These are phyloP conservation scores for Scleroderma citrinum DNA, from an alignment of 768 basidiomycete species.

Conservation along the genomic window DNA sequence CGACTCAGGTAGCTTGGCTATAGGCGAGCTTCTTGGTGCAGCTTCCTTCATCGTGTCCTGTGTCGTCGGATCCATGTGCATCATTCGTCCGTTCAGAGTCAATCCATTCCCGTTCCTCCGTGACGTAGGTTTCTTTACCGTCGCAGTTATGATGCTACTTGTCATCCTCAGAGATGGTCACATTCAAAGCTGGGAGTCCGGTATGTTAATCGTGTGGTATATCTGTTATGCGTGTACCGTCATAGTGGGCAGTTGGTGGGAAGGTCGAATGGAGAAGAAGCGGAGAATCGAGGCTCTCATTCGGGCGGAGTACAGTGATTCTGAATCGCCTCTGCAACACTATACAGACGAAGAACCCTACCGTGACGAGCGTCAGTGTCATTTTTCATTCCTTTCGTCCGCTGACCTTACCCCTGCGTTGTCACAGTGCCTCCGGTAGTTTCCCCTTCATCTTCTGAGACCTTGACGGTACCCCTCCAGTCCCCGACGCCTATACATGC, in stretches of 20 bases:
- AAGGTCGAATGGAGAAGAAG: constrained; percentile 45
- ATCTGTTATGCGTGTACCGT: constrained; percentile 72
- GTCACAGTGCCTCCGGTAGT: not conserved
- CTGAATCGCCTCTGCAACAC: constrained; percentile 35
- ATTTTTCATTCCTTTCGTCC: not conserved
- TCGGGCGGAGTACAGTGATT: constrained; percentile 51
- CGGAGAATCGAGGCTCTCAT: constrained; percentile 45
- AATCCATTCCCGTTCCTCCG: constrained; percentile 76
- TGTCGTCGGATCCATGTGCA: constrained; percentile 96
- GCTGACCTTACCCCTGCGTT: constrained; percentile 10
- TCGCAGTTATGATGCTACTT: constrained; percentile 72
- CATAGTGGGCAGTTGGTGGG: constrained; percentile 73
- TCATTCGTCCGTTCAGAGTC: constrained; percentile 92
- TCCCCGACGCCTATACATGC: constrained; percentile 30
- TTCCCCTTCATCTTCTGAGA: constrained; percentile 1
- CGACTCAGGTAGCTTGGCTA: constrained; percentile 80
- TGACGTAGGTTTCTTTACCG: constrained; percentile 92
- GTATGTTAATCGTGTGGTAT: constrained; percentile 66
- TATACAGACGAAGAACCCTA: constrained; percentile 46
- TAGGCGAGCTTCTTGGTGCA: constrained; percentile 93
- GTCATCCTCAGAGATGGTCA: constrained; percentile 70
- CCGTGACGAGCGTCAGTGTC: constrained; percentile 52
- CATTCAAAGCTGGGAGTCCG: constrained; percentile 70
- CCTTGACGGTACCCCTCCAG: constrained; percentile 14
- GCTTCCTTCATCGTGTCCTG: constrained; percentile 94